Evolutionary conservation across 805 yeast genomes (phyloP).

Genomic region (Suhomyces vadensis): DNA sequence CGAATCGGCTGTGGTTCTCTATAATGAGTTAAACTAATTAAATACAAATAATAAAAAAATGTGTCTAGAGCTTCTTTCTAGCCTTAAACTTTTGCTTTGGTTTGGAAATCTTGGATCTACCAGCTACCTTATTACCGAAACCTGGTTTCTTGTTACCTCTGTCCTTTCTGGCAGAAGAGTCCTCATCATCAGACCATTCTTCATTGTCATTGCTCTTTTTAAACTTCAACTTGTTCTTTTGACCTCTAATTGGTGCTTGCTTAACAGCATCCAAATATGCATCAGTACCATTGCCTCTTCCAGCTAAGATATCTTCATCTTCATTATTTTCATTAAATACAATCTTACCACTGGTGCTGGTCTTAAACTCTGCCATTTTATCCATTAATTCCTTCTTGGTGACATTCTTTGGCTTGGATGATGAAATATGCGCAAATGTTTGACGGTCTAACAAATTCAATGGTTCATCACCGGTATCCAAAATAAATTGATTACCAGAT

Average conservation of each 20-base stretch:
- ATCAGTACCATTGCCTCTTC: slow-evolving; percentile 63
- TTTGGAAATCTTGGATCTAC: slow-evolving; percentile 30
- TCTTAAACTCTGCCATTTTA: slow-evolving; percentile 44
- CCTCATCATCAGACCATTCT: slow-evolving; percentile 47
- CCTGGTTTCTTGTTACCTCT: slow-evolving; percentile 1
- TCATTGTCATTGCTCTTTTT: slow-evolving; percentile 60
- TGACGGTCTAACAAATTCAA: slow-evolving; percentile 84
- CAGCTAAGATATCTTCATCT: slow-evolving; percentile 36
- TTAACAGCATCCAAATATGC: slow-evolving; percentile 94
- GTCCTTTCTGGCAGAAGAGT: slow-evolving; percentile 24
- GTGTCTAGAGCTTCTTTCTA: slow-evolving; percentile 54
- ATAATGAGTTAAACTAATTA: background rate
- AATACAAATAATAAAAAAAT: background rate
- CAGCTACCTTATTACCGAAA: slow-evolving; percentile 13
- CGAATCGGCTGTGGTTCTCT: no score
- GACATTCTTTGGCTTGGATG: slow-evolving; percentile 73
- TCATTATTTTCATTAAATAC: slow-evolving; percentile 55
- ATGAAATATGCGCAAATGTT: slow-evolving; percentile 84
- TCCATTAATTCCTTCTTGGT: slow-evolving; percentile 43
- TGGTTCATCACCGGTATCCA: slow-evolving; percentile 76
- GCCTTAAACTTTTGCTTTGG: slow-evolving; percentile 56
- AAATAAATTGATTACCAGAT: slow-evolving; percentile 61
- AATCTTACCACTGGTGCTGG: slow-evolving; percentile 61
- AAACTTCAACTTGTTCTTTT: slow-evolving; percentile 85
- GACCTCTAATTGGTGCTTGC: slow-evolving; percentile 93